Percentiles rank a stretch among this genome's conserved stretches.
phyloP scores from a whole-genome alignment of 345 rosid species.

The Euclidium syriacum region DNA sequence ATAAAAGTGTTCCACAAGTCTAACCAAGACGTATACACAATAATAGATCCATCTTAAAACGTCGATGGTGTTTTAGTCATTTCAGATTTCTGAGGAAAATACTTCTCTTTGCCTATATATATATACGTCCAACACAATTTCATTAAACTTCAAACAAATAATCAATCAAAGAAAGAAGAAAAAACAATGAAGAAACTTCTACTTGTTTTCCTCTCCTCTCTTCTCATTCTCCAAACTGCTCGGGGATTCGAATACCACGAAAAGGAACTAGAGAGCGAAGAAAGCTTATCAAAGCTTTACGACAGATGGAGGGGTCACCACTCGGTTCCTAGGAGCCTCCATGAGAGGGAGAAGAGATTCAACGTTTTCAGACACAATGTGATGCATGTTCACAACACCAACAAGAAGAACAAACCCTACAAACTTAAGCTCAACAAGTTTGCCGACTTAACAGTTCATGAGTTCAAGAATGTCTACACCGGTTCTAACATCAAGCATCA shows the following conservation, averaged over 20 bases:
- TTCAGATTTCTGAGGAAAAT: background rate
- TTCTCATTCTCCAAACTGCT: slow-evolving; percentile 35
- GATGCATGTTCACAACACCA: slow-evolving; percentile 63
- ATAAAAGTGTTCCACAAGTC: slow-evolving; percentile 26
- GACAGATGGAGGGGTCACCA: slow-evolving; percentile 91
- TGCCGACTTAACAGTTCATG: slow-evolving; percentile 69
- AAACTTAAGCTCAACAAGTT: slow-evolving; percentile 80
- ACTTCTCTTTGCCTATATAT: slow-evolving; percentile 8
- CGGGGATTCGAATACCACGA: slow-evolving; percentile 59
- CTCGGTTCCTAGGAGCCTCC: slow-evolving; percentile 58
- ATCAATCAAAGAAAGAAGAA: background rate
- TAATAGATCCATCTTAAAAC: background rate
- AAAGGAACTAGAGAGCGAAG: slow-evolving; percentile 57
- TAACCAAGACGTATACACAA: slow-evolving; percentile 11
- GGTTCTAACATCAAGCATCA: slow-evolving; percentile 70
- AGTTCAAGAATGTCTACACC: slow-evolving; percentile 50
- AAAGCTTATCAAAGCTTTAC: slow-evolving; percentile 59
- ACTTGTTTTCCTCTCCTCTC: slow-evolving; percentile 32
- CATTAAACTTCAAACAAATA: slow-evolving; percentile 5
- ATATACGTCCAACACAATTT: background rate
- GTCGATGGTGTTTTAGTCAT: slow-evolving; percentile 14
- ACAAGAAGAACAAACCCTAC: slow-evolving; percentile 62
- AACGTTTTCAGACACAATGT: slow-evolving; percentile 70
- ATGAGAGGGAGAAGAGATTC: slow-evolving; percentile 62
- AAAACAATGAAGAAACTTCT: slow-evolving; percentile 30